Base-by-base conservation (phyloP, 805 yeast genomes). In the Ogataea thermomethanolica region DNA sequence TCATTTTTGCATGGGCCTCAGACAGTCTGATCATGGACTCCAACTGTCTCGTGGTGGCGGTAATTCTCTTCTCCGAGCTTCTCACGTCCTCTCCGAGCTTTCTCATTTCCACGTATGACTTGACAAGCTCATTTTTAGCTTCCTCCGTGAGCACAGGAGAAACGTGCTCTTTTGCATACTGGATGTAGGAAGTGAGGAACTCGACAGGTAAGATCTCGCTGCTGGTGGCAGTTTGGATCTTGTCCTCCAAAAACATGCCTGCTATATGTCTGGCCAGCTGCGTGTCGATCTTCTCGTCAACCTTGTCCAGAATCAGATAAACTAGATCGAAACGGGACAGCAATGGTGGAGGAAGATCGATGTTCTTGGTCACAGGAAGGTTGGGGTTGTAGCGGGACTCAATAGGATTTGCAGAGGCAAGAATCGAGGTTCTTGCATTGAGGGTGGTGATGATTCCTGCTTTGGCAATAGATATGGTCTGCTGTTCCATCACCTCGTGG, bases 401-500 rank as follows among this genome's bases (percentile, higher is more conserved):
- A 48, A 93, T 90, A 10, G 99, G 99, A 62, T 93, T 93, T 1
- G 99, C 99, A 28, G 96, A 85, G 0, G 99, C 99, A 42, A 93
- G 69, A 48, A 93, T 84, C 1, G 98, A 91, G 0, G 97, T 91
- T 65, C 99, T 76, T 1, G 99, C 99, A 61, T 93, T 93, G 46
- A 93, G 70, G 0, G 98, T 93, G 5, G 99, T 93, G 55, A 93
- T 93, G 57, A 93, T 93, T 45, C 99, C 99, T 1, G 99, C 99
- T 58, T 93, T 93, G 24, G 99, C 99, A 56, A 93, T 88, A 8
- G 97, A 89, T 31, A 93, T 93, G 1, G 99, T 93, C 64, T 93
- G 99, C 62, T 93, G 99, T 68, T 93, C 99, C 99, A 93, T 93
- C 8, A 93, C 99, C 71, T 93, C 99, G 61, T 93, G 99, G 39